Evolutionary conservation across 371 early-diverging fungal genomes (phyloP).

Genomic region (Mucor mucedo): DNA sequence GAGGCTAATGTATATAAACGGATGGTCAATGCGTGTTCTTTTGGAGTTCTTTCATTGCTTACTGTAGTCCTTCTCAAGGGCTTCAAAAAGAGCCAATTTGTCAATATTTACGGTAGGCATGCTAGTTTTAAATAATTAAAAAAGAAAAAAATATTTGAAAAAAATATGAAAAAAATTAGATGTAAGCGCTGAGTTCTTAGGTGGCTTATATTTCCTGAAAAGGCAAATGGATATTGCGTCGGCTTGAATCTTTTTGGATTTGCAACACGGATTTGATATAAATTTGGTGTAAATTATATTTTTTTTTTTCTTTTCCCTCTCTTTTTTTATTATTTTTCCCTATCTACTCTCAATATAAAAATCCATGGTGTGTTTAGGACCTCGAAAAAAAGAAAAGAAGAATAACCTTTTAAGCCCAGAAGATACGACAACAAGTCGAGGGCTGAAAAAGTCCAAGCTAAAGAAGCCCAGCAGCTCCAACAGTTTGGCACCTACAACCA

Average conservation of each 20-base stretch:
- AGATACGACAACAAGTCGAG: slow-evolving; percentile 18
- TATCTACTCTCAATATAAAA: background rate
- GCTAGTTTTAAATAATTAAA: background rate
- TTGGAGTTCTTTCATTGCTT: slow-evolving; percentile 10
- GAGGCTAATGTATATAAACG: slow-evolving; percentile 51
- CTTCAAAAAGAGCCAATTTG: slow-evolving; percentile 84
- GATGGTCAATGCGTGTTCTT: background rate
- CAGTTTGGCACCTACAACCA: too few relatives aligned
- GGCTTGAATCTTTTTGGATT: background rate
- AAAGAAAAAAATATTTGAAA: background rate
- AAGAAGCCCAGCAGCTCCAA: slow-evolving; percentile 6
- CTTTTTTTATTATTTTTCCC: slow-evolving; percentile 9
- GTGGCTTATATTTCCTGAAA: background rate
- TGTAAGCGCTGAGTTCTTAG: background rate
- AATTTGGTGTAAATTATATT: slow-evolving; percentile 17
- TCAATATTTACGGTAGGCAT: slow-evolving; percentile 97
- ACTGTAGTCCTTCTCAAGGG: slow-evolving; percentile 84
- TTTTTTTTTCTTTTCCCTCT: slow-evolving; percentile 10
- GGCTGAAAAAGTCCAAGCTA: slow-evolving; percentile 26
- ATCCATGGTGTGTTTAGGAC: slow-evolving; percentile 32
- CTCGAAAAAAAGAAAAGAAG: slow-evolving; percentile 37
- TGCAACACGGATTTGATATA: background rate
- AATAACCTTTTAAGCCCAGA: slow-evolving; percentile 22
- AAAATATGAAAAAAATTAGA: background rate
- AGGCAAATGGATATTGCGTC: background rate